Evolutionary conservation across 164 flowering plant species (phyloP).

Genomic region (Magnolia changhungtana): DNA sequence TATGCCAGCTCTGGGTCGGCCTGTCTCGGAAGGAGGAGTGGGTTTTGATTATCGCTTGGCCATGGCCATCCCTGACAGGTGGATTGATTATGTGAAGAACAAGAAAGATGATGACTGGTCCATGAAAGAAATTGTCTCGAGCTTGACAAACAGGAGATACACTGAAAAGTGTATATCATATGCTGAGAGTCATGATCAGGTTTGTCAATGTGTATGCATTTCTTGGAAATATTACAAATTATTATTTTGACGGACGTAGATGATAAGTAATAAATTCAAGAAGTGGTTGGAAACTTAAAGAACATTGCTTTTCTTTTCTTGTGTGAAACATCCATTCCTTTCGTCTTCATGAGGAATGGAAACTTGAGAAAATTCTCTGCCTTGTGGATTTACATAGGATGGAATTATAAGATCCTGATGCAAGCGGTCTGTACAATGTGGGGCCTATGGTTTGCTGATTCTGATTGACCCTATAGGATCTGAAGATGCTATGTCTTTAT

Average conservation of each 20-base stretch:
- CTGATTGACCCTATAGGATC: too few relatives aligned
- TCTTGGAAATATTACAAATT: background rate
- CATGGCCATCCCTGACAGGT: slow-evolving; percentile 94
- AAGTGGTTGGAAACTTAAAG: background rate
- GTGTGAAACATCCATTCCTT: background rate
- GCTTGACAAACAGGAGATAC: slow-evolving; percentile 90
- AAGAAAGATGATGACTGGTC: slow-evolving; percentile 88
- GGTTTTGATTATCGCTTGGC: slow-evolving; percentile 96
- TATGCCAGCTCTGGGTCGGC: slow-evolving; percentile 85
- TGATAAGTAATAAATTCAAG: background rate
- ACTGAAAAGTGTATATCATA: slow-evolving; percentile 89
- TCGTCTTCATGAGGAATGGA: background rate
- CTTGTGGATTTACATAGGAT: background rate
- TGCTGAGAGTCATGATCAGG: slow-evolving; percentile 99
- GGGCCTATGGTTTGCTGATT: too few relatives aligned
- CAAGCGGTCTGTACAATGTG: too few relatives aligned
- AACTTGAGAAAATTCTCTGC: background rate
- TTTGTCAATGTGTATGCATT: slow-evolving; percentile 12
- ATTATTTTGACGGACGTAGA: background rate
- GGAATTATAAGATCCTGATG: too few relatives aligned
- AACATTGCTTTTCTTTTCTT: background rate
- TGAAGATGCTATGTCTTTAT: too few relatives aligned
- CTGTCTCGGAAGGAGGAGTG: slow-evolving; percentile 75
- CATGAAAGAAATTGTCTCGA: slow-evolving; percentile 64
- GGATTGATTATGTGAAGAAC: slow-evolving; percentile 94